Evolutionary conservation across 2,329 filamentous ascomycete genomes (phyloP), one percentile per base, ranked within the genome.

Genomic region (Neofusicoccum kwambonambiense): DNA sequence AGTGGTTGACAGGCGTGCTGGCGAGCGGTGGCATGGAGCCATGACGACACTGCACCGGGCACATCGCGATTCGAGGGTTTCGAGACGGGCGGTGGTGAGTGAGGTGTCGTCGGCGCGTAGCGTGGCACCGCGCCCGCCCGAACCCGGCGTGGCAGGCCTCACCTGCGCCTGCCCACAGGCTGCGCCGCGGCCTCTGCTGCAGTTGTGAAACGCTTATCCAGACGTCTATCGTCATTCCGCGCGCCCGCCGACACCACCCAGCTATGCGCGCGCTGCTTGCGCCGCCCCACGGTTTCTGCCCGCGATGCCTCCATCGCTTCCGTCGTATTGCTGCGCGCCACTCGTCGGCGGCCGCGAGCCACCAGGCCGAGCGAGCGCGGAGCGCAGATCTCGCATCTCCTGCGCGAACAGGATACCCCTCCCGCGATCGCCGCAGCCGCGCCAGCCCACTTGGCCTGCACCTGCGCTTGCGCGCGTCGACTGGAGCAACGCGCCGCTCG

Each of bases 141-240:
- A 15, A 42, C 35, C 52, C 52, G 52, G 45, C 27, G 27, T 31
- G 27, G 27, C 27, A 31, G 27, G 27, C 27, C 27, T 27, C 45
- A n/a, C 11, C 6, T 8, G 50, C 50, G 50, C 15, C 15, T 17
- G 37, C 54, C n/a, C 41, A 44, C 39, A 44, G 39, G 22, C 54
- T 7, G 52, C 39, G 39, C 22, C 12, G 39, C 54, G 22, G 39
- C 54, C 54, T 56, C 19, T 27, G 49, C 49, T 3, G 13, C 31
- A n/a, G 13, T 37, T 39, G 54, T 57, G 54, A 44, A 57, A 57
- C 54, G 54, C 22, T 57, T 57, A 57, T 57, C 54, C 41, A n/a
- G 8, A 57, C 54, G 19, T 57, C 54, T 57, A 44, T 57, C 54
- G 54, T 57, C 54, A 57, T 57, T 27, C 8, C 6, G 34, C 31